A percentile compares a stretch with the other conserved stretches of the same genome.
Conservation (phyloP, 805 yeast genomes). For the Scheffersomyces lignosus region DNA sequence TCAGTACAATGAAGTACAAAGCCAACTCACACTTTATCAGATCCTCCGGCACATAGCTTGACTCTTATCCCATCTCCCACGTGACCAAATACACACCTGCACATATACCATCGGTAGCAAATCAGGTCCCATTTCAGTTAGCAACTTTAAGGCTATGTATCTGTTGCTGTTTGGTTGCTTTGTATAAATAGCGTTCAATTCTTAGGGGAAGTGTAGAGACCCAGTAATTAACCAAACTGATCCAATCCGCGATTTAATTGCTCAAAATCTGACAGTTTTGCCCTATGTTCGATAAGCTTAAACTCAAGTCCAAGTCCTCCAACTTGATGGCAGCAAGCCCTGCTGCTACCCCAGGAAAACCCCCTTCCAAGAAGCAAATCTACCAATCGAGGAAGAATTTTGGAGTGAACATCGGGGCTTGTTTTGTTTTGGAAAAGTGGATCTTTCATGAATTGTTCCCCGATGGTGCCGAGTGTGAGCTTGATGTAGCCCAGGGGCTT, state of each 20-base stretch:
- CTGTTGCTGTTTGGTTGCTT: too few relatives aligned
- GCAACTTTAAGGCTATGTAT: too few relatives aligned
- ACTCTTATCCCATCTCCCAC: too few relatives aligned
- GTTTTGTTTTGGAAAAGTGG: slow-evolving; percentile 80
- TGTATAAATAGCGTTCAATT: too few relatives aligned
- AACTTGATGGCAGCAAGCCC: slow-evolving; percentile 24
- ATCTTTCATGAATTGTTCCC: slow-evolving; percentile 64
- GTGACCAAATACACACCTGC: too few relatives aligned
- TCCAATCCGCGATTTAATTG: not conserved
- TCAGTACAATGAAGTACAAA: too few relatives aligned
- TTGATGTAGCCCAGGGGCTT: slow-evolving; percentile 62
- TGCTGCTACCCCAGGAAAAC: slow-evolving; percentile 33
- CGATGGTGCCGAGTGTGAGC: slow-evolving; percentile 63
- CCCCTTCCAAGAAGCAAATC: slow-evolving; percentile 47
- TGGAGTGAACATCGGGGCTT: slow-evolving; percentile 85
- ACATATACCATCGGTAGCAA: too few relatives aligned
- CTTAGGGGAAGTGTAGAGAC: too few relatives aligned
- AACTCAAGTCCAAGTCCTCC: slow-evolving; percentile 29
- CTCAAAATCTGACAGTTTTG: not conserved
- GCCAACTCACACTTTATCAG: too few relatives aligned
- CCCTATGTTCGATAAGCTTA: slow-evolving; percentile 35
- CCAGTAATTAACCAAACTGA: too few relatives aligned
- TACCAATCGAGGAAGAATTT: slow-evolving; percentile 61
- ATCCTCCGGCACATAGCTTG: too few relatives aligned
- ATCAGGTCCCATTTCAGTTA: too few relatives aligned